These are phyloP conservation scores for Ephemerocybe angulata DNA, from an alignment of 768 basidiomycete species.

Conservation along the genomic window DNA sequence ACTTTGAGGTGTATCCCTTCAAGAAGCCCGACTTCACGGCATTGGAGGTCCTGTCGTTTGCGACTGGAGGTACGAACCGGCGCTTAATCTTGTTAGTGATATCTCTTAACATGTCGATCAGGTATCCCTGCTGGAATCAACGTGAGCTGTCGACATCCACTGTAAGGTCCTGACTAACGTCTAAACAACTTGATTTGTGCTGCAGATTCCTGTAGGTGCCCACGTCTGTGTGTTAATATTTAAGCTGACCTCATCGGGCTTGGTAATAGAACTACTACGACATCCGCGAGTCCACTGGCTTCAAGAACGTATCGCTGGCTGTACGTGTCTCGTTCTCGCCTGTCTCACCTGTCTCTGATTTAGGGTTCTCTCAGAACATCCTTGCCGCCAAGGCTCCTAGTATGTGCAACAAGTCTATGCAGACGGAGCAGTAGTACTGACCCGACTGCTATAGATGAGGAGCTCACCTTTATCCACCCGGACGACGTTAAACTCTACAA, in stretches of 20 bases:
- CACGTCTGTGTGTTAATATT: not conserved
- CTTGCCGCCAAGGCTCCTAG: slow-evolving; percentile 85
- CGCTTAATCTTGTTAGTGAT: not conserved
- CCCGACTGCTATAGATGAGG: slow-evolving; percentile 51
- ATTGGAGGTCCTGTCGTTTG: slow-evolving; percentile 76
- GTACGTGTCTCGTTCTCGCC: slow-evolving; percentile 36
- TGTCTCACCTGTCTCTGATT: not conserved
- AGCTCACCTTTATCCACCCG: slow-evolving; percentile 78
- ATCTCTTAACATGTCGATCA: slow-evolving; percentile 19
- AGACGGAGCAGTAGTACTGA: too few species aligned
- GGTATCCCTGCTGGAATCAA: slow-evolving; percentile 89
- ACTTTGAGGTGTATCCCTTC: slow-evolving; percentile 69
- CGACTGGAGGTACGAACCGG: slow-evolving; percentile 63
- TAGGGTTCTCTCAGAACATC: slow-evolving; percentile 52
- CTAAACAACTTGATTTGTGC: not conserved
- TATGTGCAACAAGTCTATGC: too few species aligned
- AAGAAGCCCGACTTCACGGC: slow-evolving; percentile 87
- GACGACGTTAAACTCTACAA: slow-evolving; percentile 74
- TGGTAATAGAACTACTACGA: slow-evolving; percentile 86
- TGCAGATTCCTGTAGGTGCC: slow-evolving; percentile 66
- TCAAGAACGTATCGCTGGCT: slow-evolving; percentile 86
- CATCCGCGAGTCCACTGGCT: slow-evolving; percentile 75
- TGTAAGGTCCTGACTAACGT: not conserved
- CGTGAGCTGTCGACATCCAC: slow-evolving; percentile 32
- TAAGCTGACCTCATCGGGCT: not conserved